phyloP scores from a whole-genome alignment of 768 basidiomycete genomes.

The Amyloporia xantha region DNA sequence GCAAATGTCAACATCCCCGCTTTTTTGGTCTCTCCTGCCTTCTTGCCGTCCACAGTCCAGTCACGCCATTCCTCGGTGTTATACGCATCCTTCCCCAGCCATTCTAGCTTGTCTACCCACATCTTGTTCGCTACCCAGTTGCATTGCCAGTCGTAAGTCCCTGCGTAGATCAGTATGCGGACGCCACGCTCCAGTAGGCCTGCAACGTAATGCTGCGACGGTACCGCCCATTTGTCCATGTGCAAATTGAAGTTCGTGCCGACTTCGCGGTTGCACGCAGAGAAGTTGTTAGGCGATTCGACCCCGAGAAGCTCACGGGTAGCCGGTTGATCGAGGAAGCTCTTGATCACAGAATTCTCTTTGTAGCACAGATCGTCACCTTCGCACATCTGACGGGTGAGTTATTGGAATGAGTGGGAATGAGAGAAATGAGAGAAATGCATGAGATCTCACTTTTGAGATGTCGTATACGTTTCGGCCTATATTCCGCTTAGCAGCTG shows the following conservation, averaged over 20 bases:
- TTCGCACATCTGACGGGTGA: slow-evolving; percentile 19
- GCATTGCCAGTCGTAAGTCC: slow-evolving; percentile 75
- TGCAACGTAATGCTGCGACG: slow-evolving; percentile 59
- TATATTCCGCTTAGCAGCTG: slow-evolving; percentile 9
- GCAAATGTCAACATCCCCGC: slow-evolving; percentile 56
- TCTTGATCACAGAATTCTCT: slow-evolving; percentile 33
- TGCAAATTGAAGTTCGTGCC: slow-evolving; percentile 42
- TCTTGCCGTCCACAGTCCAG: slow-evolving; percentile 52
- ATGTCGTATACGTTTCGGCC: slow-evolving; percentile 52
- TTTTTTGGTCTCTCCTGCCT: slow-evolving; percentile 51
- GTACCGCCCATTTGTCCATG: slow-evolving; percentile 53
- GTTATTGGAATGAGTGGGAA: not conserved
- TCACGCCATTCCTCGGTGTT: slow-evolving; percentile 40
- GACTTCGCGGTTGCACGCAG: slow-evolving; percentile 49
- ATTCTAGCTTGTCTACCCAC: slow-evolving; percentile 70
- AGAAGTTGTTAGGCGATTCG: slow-evolving; percentile 42
- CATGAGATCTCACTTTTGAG: slow-evolving; percentile 36
- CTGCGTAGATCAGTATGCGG: slow-evolving; percentile 66
- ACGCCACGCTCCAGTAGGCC: slow-evolving; percentile 72
- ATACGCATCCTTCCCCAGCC: slow-evolving; percentile 58
- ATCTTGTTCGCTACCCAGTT: slow-evolving; percentile 73
- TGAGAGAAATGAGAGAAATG: not conserved
- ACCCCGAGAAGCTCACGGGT: slow-evolving; percentile 43
- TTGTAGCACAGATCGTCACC: slow-evolving; percentile 32
- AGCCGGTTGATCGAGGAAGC: slow-evolving; percentile 41